Conservation (phyloP, 495 filamentous ascomycete genomes). For the Geoglossum glabrum region DNA sequence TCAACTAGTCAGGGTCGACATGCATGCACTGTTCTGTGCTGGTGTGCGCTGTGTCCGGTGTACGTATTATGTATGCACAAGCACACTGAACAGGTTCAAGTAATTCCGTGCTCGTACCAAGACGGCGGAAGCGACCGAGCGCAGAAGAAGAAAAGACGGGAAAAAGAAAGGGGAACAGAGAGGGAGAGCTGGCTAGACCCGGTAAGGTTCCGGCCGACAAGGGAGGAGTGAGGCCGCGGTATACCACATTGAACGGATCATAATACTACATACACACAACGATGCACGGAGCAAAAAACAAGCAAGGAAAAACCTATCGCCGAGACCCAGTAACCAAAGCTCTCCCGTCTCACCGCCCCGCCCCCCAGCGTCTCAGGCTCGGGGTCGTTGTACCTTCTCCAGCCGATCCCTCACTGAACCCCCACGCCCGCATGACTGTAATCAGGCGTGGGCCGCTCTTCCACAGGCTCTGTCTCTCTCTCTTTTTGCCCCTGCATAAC, state of each 20-base stretch:
- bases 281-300: too few relatives aligned
- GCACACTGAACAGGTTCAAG: too few relatives aligned
- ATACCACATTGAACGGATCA: too few relatives aligned
- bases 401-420: neutral
- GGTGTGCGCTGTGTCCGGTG: too few relatives aligned
- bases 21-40: too few relatives aligned
- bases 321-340: neutral
- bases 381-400: neutral
- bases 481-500: neutral
- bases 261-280: too few relatives aligned
- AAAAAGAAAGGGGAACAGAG: neutral
- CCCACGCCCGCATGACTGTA: too few relatives aligned
- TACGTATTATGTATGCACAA: neutral
- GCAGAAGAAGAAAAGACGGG: neutral
- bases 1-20: too few relatives aligned
- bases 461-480: too few relatives aligned
- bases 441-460: too few relatives aligned
- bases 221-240: too few relatives aligned
- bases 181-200: neutral
- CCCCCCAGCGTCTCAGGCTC: neutral
- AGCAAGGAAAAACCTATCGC: constrained; percentile 2
- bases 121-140: neutral
- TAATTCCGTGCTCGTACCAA: neutral
- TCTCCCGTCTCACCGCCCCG: neutral
- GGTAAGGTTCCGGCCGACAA: neutral